Percentiles rank a stretch among this genome's conserved stretches.
phyloP scores from a whole-genome alignment of 2,329 filamentous ascomycete species.

The Colletotrichum eleusines region DNA sequence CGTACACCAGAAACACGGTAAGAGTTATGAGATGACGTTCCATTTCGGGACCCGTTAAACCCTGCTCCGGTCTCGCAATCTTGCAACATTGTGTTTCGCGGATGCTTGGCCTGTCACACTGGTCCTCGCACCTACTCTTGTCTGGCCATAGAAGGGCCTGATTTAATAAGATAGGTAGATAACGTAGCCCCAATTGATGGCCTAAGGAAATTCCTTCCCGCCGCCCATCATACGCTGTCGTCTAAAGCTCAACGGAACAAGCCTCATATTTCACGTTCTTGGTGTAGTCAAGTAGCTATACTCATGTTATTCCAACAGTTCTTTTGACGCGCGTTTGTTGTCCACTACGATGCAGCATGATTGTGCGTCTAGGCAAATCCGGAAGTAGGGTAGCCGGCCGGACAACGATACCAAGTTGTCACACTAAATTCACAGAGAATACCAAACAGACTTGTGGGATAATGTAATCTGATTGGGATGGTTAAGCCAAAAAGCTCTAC shows the following conservation, averaged over 20 bases:
- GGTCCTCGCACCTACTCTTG: neutral
- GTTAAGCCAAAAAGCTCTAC: neutral
- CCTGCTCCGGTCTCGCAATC: neutral
- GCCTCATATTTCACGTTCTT: neutral
- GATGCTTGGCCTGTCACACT: neutral
- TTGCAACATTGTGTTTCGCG: neutral
- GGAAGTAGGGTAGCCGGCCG: neutral
- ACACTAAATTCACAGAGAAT: neutral
- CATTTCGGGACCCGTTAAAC: neutral
- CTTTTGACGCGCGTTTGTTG: neutral
- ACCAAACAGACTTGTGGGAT: too few relatives aligned
- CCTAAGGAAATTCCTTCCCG: neutral
- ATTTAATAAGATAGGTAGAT: too few relatives aligned
- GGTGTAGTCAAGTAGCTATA: neutral
- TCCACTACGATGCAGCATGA: neutral
- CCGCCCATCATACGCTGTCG: neutral
- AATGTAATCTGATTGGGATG: too few relatives aligned
- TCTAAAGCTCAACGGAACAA: neutral
- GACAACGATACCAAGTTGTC: neutral
- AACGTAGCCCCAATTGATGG: too few relatives aligned
- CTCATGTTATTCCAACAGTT: neutral
- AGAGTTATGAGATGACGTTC: neutral
- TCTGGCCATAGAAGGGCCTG: too few relatives aligned
- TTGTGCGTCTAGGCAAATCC: neutral
- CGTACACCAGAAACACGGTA: neutral